Evolutionary conservation across 495 filamentous ascomycete genomes (phyloP).

Genomic region (Talaromyces ruber): DNA sequence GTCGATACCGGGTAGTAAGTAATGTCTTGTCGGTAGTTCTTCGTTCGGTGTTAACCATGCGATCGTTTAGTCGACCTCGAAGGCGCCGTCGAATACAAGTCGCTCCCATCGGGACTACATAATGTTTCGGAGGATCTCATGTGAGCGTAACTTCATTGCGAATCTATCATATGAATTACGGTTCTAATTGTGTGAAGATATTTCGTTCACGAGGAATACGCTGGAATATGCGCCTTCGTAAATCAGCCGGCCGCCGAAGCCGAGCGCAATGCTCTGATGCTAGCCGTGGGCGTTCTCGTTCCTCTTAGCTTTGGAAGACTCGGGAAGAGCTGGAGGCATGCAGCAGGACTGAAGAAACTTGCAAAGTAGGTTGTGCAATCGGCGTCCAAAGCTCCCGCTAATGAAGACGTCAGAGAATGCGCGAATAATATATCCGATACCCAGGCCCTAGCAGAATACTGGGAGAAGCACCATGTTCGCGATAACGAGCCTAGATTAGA

Average conservation of each 20-base stretch:
- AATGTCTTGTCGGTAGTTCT: conserved; percentile 11
- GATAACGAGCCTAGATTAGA: conserved; percentile 31
- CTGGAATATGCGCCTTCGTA: conserved; percentile 87
- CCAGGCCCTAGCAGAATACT: conserved; percentile 65
- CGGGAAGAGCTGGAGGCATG: conserved; percentile 85
- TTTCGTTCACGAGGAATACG: conserved; percentile 78
- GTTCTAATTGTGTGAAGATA: conserved; percentile 43
- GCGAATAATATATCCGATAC: conserved; percentile 37
- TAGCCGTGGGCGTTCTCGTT: conserved; percentile 83
- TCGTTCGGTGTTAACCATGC: background rate
- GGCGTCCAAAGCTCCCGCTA: background rate
- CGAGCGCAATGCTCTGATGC: conserved; percentile 83
- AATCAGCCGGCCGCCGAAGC: conserved; percentile 70
- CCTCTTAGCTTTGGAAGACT: conserved; percentile 79
- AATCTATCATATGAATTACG: background rate
- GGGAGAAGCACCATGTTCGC: conserved; percentile 55
- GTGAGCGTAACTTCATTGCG: conserved; percentile 26
- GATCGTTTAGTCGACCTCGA: conserved; percentile 60
- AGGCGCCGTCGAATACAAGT: conserved; percentile 90
- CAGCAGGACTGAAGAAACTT: conserved; percentile 63
- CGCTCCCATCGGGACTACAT: conserved; percentile 85
- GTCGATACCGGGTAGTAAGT: conserved; percentile 50
- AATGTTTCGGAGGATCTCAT: conserved; percentile 82
- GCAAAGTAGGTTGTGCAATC: conserved; percentile 44
- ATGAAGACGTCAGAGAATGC: conserved; percentile 18